phyloP scores from a whole-genome alignment of 2,329 filamentous ascomycete species.

The Aspergillus clavatus region DNA sequence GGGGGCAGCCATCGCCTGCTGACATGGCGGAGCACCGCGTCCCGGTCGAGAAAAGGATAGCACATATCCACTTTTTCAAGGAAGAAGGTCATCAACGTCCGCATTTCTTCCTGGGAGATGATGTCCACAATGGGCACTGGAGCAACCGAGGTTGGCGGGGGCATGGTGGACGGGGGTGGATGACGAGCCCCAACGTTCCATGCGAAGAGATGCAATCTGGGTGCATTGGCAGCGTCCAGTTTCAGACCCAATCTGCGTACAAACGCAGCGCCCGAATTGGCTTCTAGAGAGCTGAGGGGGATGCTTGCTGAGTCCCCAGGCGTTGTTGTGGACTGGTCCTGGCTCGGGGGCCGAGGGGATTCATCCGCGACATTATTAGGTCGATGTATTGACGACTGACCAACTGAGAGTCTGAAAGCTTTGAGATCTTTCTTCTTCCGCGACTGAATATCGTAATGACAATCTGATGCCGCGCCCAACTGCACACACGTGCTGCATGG shows the following conservation, averaged over 20 bases:
- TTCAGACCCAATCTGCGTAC: conserved; percentile 49
- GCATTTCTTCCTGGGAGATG: conserved; percentile 47
- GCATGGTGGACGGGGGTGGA: conserved; percentile 7
- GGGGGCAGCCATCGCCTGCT: conserved; percentile 27
- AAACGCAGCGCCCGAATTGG: conserved; percentile 56
- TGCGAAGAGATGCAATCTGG: conserved; percentile 52
- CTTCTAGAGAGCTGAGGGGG: conserved; percentile 45
- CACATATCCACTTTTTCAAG: conserved; percentile 51
- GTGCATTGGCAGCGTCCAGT: conserved; percentile 51
- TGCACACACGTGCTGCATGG: conserved; percentile 52
- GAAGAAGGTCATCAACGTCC: conserved; percentile 43
- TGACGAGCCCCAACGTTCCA: conserved; percentile 48
- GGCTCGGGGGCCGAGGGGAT: conserved; percentile 7
- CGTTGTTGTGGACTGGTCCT: conserved; percentile 9
- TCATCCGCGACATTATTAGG: neutral
- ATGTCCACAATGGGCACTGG: conserved; percentile 43
- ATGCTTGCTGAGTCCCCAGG: conserved; percentile 18
- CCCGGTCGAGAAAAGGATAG: conserved; percentile 47
- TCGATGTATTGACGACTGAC: conserved; percentile 10
- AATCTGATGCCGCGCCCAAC: conserved; percentile 47
- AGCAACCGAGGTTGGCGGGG: conserved; percentile 7
- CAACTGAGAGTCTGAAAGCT: conserved; percentile 15
- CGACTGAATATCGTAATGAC: conserved; percentile 41
- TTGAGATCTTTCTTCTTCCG: conserved; percentile 30
- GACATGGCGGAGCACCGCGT: conserved; percentile 23